Base-by-base conservation (phyloP, 2,329 filamentous ascomycete genomes). In the Dothistroma pini region DNA sequence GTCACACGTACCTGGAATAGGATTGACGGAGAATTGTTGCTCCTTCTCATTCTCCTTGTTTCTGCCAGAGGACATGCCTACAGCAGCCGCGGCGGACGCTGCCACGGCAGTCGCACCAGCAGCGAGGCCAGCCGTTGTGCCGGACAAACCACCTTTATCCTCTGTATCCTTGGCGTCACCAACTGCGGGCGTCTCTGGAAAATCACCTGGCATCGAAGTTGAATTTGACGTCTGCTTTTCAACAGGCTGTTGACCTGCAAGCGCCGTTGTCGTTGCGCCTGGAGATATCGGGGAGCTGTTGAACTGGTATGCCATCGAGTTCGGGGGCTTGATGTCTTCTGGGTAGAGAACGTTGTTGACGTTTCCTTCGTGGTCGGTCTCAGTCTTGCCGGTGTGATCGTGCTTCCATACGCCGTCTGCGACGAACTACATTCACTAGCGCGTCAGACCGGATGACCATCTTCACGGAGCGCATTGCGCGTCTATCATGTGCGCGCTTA, bases 391-490 rank as follows among this genome's bases (percentile, higher is more conserved):
- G 61, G 86, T 86, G 70, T 88, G 86, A 77, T 97, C 93, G 75
- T 87, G 89, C 55, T 86, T 87, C 95, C 95, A 99, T 69, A 84
- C 85, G 69, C 90, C 91, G 83, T 99, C 91, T 68, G 97, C 93
- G 70, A 99, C 90, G 76, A 96, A 99, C 93, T 97, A 75, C 58
- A 70, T 22, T 34, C 29, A 49, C 48, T 34, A 54, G 59, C 44
- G 44, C 41, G 54, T 64, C 57, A 65, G 60, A 41, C 10, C 4
- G 10, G 29, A 29, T n/a, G 31, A 32, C n/a, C 5, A 2, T n/a
- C 22, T 16, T 53, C 22, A 35, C 31, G 31, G 1, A 12, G 31
- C 31, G 51, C 25, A 7, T 29, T 32, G 21, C 49, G 32, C 35
- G 25, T 51, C 52, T 38, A 51, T 61, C 51, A 44, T 51, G 56